Evolutionary conservation across 495 filamentous ascomycete genomes (phyloP), one percentile per base, ranked within the genome.

Genomic region (Neurospora sublineolata): DNA sequence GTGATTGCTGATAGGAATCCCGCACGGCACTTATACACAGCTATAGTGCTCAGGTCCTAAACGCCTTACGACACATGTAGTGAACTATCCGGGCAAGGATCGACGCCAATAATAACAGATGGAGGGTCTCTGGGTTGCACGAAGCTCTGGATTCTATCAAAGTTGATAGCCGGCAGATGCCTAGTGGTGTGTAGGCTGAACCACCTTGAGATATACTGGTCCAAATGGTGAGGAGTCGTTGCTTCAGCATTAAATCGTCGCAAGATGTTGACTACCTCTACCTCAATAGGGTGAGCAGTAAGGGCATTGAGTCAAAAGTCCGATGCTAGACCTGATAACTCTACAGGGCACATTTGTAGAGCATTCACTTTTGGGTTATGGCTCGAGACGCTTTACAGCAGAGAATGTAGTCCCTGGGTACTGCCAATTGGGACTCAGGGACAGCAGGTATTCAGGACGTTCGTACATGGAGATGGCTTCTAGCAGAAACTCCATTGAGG

Each of bases 321-420:
- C 4, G 20, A 52, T 6, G 44, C 4, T 6, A 23, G 20, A 52
- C 0, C 0, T 6, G n/a, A 12, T 52, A 4, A 23, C 1, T 23
- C 10, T 52, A 12, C 0, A n/a, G n/a, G n/a, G n/a, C n/a, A 52
- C 44, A 23, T 4, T 23, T 12, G 10, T 52, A 27, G 20, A 58
- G 46, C 20, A 12, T 14, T 52, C 44, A 2, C 1, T 12, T 23
- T 9, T 12, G 8, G 10, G 1, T 4, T 6, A 6, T 12, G 20
- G n/a, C 5, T 4, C 3, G 42, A 12, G 10, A 12, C 42, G 2
- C 3, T 23, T 52, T 2, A 5, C n/a, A 52, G 20, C 20, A 52
- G 10, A 23, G 20, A 52, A 6, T 2, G 0, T 12, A 1, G 1
- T 46, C 44, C 4, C 44, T 1, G 3, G 1, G 4, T 23, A 0